Base-by-base conservation (phyloP, 345 rosid genomes). In the Kernera saxatilis region DNA sequence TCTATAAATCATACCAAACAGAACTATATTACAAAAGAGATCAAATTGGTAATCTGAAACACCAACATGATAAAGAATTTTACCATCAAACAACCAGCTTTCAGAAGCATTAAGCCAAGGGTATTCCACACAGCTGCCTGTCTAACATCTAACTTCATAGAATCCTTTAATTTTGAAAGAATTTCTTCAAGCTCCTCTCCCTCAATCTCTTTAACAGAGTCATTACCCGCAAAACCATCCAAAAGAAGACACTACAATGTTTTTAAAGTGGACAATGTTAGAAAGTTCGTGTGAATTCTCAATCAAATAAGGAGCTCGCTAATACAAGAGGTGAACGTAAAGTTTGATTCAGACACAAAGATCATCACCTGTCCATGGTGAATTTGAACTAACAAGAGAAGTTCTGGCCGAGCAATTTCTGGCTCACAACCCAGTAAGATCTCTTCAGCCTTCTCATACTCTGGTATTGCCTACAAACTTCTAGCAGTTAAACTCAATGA, bases 361-460 rank as follows among this genome's bases (percentile, higher is more conserved):
- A 49, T 18, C 50, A 79, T 26, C 46, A 93, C 99, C 99, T 91
- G 99, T 17, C 96, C 97, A 72, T 84, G 97, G 83, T 94, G 99
- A 83, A 89, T 80, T 71, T 94, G 99, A 77, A 94, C 90, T 48
- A 88, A 78, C 3, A 95, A 89, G 70, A 91, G 97, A 85, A 94
- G 84, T 51, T 91, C 96, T 8, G 91, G 95, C 81, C 99, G 79
- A 55, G 92, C 88, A 59, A 91, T 86, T 74, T 94, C 97, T 27
- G 84, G 78, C 84, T 91, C 97, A 71, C 88, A 85, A 27, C 87
- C 81, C 8, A 81, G 71, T 75, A 94, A 82, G 67, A 94, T 94
- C 82, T 94, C 97, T 66, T 82, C 90, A 13, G 99, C 97, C 76
- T 86, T 94, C 87, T 89, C 97, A 73, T 88, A 94, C 55, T 87